Conservation (phyloP, 441 rosid genomes). For the Mallotus japonicus region DNA sequence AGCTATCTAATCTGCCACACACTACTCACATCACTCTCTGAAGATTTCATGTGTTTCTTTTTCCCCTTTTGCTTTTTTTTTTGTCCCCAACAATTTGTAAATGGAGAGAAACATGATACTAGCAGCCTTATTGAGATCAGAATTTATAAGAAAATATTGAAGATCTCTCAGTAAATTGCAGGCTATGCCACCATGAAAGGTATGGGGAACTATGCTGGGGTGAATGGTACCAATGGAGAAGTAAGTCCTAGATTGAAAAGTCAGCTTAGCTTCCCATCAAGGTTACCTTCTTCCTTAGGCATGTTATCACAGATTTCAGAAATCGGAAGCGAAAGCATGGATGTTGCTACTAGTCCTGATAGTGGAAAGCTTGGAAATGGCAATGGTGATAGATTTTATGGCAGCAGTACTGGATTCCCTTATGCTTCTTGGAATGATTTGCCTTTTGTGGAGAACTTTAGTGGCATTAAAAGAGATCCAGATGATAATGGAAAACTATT, state of each 20-base stretch:
- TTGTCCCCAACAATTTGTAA: too few species aligned
- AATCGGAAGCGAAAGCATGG: constrained; percentile 34
- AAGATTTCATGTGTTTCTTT: too few species aligned
- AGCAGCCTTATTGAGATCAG: not conserved
- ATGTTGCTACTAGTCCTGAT: constrained; percentile 24
- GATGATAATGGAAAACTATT: constrained; percentile 30
- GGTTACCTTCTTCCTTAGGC: constrained; percentile 62
- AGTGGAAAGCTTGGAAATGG: constrained; percentile 34
- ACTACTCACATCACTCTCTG: too few species aligned
- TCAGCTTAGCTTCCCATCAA: constrained; percentile 55
- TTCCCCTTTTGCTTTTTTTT: too few species aligned
- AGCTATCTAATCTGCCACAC: too few species aligned
- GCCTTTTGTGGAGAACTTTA: constrained; percentile 30
- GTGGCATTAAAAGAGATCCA: constrained; percentile 34
- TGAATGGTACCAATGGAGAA: constrained; percentile 46
- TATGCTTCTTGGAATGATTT: constrained; percentile 51
- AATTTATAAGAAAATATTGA: constrained; percentile 22
- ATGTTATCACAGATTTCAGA: constrained; percentile 69
- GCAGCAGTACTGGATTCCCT: constrained; percentile 25
- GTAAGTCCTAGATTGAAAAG: constrained; percentile 54
- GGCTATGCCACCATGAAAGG: constrained; percentile 45
- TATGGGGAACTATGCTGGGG: constrained; percentile 42
- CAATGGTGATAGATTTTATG: constrained; percentile 24
- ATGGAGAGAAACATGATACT: not conserved
- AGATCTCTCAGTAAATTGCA: constrained; percentile 35